Base-by-base conservation (phyloP, 441 rosid species). In the Adansonia madagascariensis region DNA sequence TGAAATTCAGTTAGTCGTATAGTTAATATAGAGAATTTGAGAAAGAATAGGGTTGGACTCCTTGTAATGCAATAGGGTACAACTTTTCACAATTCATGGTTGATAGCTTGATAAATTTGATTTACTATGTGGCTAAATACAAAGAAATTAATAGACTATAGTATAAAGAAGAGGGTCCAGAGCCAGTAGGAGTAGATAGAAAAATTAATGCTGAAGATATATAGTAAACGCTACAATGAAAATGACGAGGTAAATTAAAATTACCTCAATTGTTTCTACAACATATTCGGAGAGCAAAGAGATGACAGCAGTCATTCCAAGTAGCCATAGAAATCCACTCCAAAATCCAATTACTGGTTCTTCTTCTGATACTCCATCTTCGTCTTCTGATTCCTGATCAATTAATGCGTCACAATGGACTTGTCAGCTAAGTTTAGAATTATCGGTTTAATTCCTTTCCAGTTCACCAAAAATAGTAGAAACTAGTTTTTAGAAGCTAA, bases 241-340 rank as follows among this genome's bases (percentile, higher is more conserved):
- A 63, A 50, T 6, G 50, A 64, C 7, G 73, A 20, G 43, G 43
- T 39, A 39, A 39, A 24, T 49, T 9, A 14, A 50, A 20, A 8
- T 76, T 81, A 91, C 98, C 97, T 95, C 95, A 60, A 95, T 95
- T 4, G 99, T 92, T 75, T 81, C 87, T 43, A 94, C 99, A 27
- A 91, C 93, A 77, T 85, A 95, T 73, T 94, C 95, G 0, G 97
- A 94, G 24, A 95, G 83, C 77, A 95, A 53, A 53, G 97, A 91
- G 9, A 95, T 90, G 76, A 90, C 31, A 59, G 79, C 82, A n/a
- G 99, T 95, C 98, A 95, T 94, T 77, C 94, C 98, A 15, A 89
- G 78, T 61, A 95, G 88, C 98, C 99, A 95, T 64, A 72, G 86
- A 73, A 94, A 81, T 77, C 90, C 97, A 66, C 98, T 90, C 97